These are phyloP conservation scores for Macrophomina pseudophaseolina DNA, from an alignment of 2,329 filamentous ascomycete genomes.

Conservation along the genomic window DNA sequence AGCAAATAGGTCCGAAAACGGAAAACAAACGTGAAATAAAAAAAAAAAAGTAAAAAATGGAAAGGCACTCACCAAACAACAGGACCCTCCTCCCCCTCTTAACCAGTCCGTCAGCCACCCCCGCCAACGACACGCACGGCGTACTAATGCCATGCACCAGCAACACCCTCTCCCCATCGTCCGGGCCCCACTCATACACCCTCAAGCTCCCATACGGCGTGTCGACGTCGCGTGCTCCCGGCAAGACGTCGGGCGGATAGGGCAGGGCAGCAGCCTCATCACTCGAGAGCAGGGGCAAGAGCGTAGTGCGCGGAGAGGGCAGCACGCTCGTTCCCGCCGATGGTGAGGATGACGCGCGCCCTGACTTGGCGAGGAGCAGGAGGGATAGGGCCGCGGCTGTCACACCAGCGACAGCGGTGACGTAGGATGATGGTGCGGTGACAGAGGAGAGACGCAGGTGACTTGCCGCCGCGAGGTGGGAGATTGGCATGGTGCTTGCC, in stretches of 20 bases:
- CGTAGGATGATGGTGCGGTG: not conserved
- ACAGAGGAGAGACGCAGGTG: not conserved
- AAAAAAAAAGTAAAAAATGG: not conserved
- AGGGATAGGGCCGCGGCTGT: not conserved
- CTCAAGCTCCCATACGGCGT: constrained; percentile 73
- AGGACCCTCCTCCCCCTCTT: constrained; percentile 74
- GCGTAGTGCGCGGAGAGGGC: constrained; percentile 37
- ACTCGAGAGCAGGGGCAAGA: constrained; percentile 35
- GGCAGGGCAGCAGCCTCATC: constrained; percentile 42
- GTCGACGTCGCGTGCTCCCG: constrained; percentile 70
- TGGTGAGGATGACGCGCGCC: constrained; percentile 28
- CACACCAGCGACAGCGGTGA: not conserved
- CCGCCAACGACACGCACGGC: constrained; percentile 71
- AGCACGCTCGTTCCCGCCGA: constrained; percentile 24
- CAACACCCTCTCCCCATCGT: constrained; percentile 72
- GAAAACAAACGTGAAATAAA: not conserved
- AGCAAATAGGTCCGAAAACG: not conserved
- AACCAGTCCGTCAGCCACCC: constrained; percentile 69
- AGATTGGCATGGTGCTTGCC: not conserved
- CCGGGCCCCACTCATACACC: constrained; percentile 82
- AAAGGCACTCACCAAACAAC: constrained; percentile 65
- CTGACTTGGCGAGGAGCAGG: constrained; percentile 33
- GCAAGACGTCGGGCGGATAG: constrained; percentile 73
- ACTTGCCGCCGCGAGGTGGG: not conserved
- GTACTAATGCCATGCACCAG: constrained; percentile 83